Evolutionary conservation across 2,329 filamentous ascomycete genomes (phyloP).

Genomic region (Aspergillus awamori): DNA sequence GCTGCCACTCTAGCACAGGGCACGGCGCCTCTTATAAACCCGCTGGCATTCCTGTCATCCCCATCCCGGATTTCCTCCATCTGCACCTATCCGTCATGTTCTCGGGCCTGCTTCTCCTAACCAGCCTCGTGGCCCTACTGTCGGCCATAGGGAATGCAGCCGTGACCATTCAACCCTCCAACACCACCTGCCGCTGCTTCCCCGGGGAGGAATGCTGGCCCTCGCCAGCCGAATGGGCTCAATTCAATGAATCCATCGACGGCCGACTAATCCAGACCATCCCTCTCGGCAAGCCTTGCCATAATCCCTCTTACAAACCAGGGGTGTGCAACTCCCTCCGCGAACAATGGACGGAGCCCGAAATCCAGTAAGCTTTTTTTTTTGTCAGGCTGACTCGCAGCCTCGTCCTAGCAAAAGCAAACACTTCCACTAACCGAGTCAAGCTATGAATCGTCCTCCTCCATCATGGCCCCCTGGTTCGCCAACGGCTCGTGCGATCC

Average conservation of each 20-base stretch:
- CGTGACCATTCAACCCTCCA: neutral
- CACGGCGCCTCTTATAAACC: neutral
- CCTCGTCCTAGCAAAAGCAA: neutral
- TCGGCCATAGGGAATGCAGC: neutral
- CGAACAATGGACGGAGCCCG: constrained; percentile 49
- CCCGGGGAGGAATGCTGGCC: constrained; percentile 62
- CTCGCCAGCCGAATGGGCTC: constrained; percentile 47
- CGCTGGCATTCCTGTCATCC: neutral
- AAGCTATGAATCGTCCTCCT: constrained; percentile 16
- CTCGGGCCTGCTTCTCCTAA: neutral
- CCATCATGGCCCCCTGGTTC: constrained; percentile 17
- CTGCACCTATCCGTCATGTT: neutral
- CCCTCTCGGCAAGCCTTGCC: constrained; percentile 58
- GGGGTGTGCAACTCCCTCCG: constrained; percentile 47
- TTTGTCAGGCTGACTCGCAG: constrained; percentile 6
- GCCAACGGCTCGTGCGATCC: constrained; percentile 18
- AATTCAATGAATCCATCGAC: constrained; percentile 56
- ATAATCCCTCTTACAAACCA: constrained; percentile 53
- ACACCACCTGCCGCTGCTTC: constrained; percentile 49
- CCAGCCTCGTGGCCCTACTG: constrained; percentile 5
- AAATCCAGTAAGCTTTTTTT: constrained; percentile 45
- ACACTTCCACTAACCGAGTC: neutral
- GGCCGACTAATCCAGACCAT: constrained; percentile 57
- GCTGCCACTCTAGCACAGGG: neutral
- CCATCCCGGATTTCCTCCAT: neutral